Base-by-base conservation (phyloP, 768 basidiomycete species). In the Tulasnella sp. region DNA sequence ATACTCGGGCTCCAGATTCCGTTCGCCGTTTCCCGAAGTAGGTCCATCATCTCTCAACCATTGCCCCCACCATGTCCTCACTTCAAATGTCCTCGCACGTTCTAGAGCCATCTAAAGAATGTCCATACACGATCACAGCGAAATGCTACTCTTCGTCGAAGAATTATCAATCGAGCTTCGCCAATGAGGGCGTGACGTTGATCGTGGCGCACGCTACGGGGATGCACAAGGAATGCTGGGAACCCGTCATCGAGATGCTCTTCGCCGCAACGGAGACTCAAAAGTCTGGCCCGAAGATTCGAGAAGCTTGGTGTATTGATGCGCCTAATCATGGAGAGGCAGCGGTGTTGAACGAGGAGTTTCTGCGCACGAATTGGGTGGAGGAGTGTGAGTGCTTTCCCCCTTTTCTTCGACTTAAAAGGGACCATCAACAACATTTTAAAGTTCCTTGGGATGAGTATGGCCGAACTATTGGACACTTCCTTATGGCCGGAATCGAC, bases 381-480 rank as follows among this genome's bases (percentile, higher is more conserved):
- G 52, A 59, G 22, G 37, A 17, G 16, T 64, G 71, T 72, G 59
- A 64, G 59, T 66, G 35, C 34, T 22, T 22, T 52, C 16, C 35
- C 37, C 62, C 35, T 59, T 62, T 19, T 22, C 12, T 26, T 39
- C 37, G 14, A n/a, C n/a, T n/a, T 29, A 47, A 37, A 22, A n/a
- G 17, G 19, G 8, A 19, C 35, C 32, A 41, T n/a, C 62, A 16
- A 32, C 8, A 47, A 19, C 8, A 17, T n/a, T 26, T 17, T 59
- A n/a, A 6, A 72, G 71, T 72, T 65, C 22, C 32, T 29, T 72
- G 71, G 71, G 71, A 72, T 36, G 62, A 72, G 36, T 72, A 72
- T 72, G 64, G 71, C 35, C 22, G 62, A 8, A 62, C 71, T 16
- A 44, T 72, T 34, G 39, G 62, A 7, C 40, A 63, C 32, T 72